phyloP scores from a whole-genome alignment of 2,329 filamentous ascomycete species.

The Clarireedia paspali region DNA sequence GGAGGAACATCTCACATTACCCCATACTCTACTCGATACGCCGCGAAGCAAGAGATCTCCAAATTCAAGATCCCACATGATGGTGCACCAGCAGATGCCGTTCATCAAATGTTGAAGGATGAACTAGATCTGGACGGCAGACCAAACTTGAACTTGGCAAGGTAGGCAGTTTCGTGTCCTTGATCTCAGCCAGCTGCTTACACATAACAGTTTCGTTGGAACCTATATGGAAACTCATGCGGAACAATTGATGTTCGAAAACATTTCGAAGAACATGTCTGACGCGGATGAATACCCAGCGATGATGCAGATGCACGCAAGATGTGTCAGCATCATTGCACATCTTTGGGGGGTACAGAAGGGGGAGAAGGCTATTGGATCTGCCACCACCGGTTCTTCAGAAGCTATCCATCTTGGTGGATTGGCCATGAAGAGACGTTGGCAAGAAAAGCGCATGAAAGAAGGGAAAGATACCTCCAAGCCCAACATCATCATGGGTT shows the following conservation, averaged over 20 bases:
- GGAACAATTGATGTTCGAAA: slow-evolving; percentile 57
- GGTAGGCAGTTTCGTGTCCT: slow-evolving; percentile 25
- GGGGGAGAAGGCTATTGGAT: slow-evolving; percentile 57
- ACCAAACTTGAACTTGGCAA: slow-evolving; percentile 61
- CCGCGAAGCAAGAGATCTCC: slow-evolving; percentile 45
- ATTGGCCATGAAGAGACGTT: slow-evolving; percentile 66
- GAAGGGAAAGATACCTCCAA: slow-evolving; percentile 55
- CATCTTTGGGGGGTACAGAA: slow-evolving; percentile 57
- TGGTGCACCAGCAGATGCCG: slow-evolving; percentile 52
- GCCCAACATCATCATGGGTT: slow-evolving; percentile 69
- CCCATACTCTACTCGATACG: slow-evolving; percentile 50
- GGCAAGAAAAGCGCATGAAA: slow-evolving; percentile 55
- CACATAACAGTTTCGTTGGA: slow-evolving; percentile 49
- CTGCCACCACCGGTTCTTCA: slow-evolving; percentile 62
- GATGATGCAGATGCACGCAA: slow-evolving; percentile 52
- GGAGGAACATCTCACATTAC: slow-evolving; percentile 44
- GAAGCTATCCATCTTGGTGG: slow-evolving; percentile 66
- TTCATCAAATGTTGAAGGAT: slow-evolving; percentile 57
- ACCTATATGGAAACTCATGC: slow-evolving; percentile 66
- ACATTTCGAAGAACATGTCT: slow-evolving; percentile 64
- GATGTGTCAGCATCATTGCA: slow-evolving; percentile 62
- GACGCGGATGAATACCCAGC: slow-evolving; percentile 61
- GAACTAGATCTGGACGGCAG: slow-evolving; percentile 57
- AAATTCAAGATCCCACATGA: slow-evolving; percentile 52
- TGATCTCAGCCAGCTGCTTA: neutral